Evolutionary conservation across 2,329 filamentous ascomycete genomes (phyloP), one percentile per base, ranked within the genome.

Genomic region (Hymenoscyphus occultus): DNA sequence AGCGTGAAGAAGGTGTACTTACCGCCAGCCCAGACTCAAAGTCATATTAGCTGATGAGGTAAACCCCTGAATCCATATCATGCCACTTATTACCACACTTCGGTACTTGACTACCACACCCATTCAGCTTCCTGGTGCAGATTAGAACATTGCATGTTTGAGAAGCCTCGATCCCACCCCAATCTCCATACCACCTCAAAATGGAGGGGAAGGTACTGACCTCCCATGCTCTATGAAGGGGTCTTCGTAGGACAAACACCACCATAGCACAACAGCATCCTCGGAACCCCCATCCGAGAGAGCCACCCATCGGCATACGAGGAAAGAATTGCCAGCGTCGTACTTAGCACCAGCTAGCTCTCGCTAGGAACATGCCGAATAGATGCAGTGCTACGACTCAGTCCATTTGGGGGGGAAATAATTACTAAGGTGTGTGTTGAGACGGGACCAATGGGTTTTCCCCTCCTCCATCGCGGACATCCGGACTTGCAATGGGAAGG

Each of bases 271-370:
- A n/a, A 9, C 7, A 51, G n/a, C 12, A 9, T 19, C 45, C n/a
- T 22, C 45, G 45, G 45, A n/a, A 51, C 22, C 19, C 22, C n/a
- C 19, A 51, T 16, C 45, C 45, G 45, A 51, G 35, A 35, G 39
- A 13, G n/a, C 22, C 31, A 59, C 22, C 39, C 59, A 42, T 63
- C 16, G 39, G 35, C 9, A 59, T 39, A 40, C 14, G 48, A 16
- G 42, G 45, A 4, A 51, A 51, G 45, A 51, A 51, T 51, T 51
- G 22, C 45, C 45, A 51, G 45, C 45, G 45, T 51, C 19, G 45
- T 10, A 51, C 19, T 51, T 22, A 51, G n/a, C n/a, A 51, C 45
- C 45, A 6, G 35, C 35, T 35, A 6, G 35, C 35, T 35, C 35
- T 35, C 35, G 35, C 35, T 35, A 35, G 45, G 45, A 22, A 51